phyloP scores from a whole-genome alignment of 2,329 filamentous ascomycete species.

The Aspergillus uvarum region DNA sequence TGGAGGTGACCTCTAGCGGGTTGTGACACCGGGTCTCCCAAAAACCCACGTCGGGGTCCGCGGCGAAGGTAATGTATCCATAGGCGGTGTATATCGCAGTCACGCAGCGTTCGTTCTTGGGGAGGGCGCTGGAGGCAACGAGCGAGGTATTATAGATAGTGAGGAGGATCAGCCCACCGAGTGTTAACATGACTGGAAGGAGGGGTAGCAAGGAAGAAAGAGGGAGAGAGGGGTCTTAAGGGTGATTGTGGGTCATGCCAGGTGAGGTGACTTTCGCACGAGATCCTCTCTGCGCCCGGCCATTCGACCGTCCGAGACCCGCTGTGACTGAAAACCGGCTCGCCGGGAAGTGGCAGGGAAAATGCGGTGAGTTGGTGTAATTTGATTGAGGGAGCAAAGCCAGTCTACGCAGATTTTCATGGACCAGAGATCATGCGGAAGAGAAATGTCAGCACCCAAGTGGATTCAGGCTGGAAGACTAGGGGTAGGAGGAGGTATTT shows the following conservation, averaged over 20 bases:
- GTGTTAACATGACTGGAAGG: conserved; percentile 19
- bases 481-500: too few species aligned
- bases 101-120: conserved; percentile 33
- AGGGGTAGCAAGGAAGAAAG: not conserved
- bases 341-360: not conserved
- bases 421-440: too few species aligned
- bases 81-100: conserved; percentile 34
- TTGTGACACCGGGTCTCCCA: conserved; percentile 36
- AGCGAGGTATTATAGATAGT: conserved; percentile 8
- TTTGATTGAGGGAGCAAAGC: not conserved
- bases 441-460: too few species aligned
- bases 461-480: not conserved
- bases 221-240: not conserved
- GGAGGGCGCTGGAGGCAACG: conserved; percentile 12
- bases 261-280: not conserved
- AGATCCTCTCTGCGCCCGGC: not conserved
- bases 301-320: not conserved
- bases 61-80: conserved; percentile 33
- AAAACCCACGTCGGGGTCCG: conserved; percentile 17
- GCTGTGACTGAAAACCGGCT: not conserved
- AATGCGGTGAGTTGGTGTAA: not conserved
- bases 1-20: conserved; percentile 32
- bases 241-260: conserved; percentile 5
- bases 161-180: conserved; percentile 19
- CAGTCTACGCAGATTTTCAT: too few species aligned